These are phyloP conservation scores for Aspergillus versicolor DNA, from an alignment of 2,329 filamentous ascomycete species.

Conservation along the genomic window DNA sequence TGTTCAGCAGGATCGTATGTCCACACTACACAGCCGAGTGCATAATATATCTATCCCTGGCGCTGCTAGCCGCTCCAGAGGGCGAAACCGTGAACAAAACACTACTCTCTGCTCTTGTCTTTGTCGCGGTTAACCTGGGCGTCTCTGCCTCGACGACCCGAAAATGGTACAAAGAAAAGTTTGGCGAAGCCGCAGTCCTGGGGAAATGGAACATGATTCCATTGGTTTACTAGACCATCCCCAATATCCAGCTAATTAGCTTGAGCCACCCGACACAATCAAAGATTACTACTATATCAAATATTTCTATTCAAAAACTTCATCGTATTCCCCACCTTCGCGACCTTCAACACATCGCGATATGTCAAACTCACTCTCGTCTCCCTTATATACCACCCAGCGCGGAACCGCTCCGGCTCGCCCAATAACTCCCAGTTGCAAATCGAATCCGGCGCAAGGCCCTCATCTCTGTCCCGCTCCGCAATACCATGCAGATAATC, in stretches of 20 bases:
- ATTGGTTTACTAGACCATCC: conserved; percentile 30
- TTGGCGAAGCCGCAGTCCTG: conserved; percentile 64
- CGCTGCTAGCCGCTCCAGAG: conserved; percentile 69
- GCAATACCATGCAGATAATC: conserved; percentile 62
- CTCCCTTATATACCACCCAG: conserved; percentile 47
- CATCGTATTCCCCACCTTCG: conserved; percentile 68
- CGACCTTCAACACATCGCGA: conserved; percentile 81
- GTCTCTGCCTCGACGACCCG: conserved; percentile 77
- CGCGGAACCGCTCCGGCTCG: conserved; percentile 35
- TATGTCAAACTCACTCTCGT: conserved; percentile 65
- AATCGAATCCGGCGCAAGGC: conserved; percentile 54
- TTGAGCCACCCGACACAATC: too few species aligned
- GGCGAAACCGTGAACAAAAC: conserved; percentile 70
- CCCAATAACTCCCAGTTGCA: conserved; percentile 60
- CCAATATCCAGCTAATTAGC: background rate
- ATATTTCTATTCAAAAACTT: conserved; percentile 46
- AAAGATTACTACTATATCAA: conserved; percentile 14
- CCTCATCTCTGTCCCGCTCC: conserved; percentile 59
- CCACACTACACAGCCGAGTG: conserved; percentile 93
- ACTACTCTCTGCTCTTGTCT: conserved; percentile 66
- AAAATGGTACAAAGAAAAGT: conserved; percentile 75
- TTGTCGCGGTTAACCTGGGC: conserved; percentile 77
- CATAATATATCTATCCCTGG: conserved; percentile 75
- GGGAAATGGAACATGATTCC: conserved; percentile 76
- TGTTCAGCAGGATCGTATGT: conserved; percentile 73